A percentile compares a stretch with the other conserved stretches of the same genome.
Evolutionary conservation across 345 rosid genomes (phyloP).

Genomic region (Brassica rapa): DNA sequence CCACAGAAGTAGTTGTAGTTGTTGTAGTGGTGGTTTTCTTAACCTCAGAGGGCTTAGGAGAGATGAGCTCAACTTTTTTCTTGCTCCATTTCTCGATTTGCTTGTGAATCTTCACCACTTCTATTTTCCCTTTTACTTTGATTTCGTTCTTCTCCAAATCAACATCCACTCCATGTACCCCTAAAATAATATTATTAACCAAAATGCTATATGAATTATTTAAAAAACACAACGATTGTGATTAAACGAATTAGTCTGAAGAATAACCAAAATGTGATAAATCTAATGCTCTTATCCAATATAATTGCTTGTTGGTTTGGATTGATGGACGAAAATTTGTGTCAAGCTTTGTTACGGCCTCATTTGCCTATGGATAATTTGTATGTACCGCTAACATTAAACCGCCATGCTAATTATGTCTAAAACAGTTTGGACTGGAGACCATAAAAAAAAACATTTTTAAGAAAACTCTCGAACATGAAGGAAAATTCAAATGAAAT

Average conservation of each 20-base stretch:
- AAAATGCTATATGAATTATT: neutral
- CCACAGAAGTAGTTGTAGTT: slow-evolving; percentile 29
- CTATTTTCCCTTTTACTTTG: slow-evolving; percentile 72
- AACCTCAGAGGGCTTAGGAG: slow-evolving; percentile 51
- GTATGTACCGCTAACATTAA: neutral
- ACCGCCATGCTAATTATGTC: neutral
- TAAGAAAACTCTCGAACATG: neutral
- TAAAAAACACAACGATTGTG: neutral
- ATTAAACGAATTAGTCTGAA: neutral
- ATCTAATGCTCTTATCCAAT: neutral
- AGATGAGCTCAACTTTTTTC: slow-evolving; percentile 66
- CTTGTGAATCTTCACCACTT: slow-evolving; percentile 58
- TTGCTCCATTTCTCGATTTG: slow-evolving; percentile 59
- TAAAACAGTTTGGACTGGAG: neutral
- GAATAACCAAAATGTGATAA: neutral
- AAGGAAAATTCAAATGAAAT: slow-evolving; percentile 3
- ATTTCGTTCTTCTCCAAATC: slow-evolving; percentile 64
- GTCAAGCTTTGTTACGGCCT: neutral
- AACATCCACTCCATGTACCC: slow-evolving; percentile 65
- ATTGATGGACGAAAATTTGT: slow-evolving; percentile 3
- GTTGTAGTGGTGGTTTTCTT: slow-evolving; percentile 36
- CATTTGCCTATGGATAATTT: neutral
- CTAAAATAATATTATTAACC: slow-evolving; percentile 36
- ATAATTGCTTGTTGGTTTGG: neutral
- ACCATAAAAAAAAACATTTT: neutral